Conservation (phyloP, 441 rosid species). For the Brassica balearica region DNA sequence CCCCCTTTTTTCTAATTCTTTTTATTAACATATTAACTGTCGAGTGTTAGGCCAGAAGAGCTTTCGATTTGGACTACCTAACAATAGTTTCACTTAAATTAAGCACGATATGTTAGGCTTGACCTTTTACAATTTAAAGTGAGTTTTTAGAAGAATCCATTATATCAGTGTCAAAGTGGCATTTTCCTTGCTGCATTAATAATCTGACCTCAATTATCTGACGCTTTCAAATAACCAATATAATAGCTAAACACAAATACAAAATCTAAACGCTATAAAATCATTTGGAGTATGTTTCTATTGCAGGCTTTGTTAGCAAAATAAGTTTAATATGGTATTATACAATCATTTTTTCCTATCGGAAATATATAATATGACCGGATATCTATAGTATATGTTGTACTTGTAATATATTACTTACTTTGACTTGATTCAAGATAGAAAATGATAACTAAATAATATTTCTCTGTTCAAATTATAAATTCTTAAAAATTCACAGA, state of each 20-base stretch:
- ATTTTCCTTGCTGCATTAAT: too few relatives aligned
- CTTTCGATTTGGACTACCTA: slow-evolving; percentile 38
- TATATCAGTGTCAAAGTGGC: too few relatives aligned
- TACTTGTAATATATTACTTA: neutral
- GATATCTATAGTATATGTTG: neutral
- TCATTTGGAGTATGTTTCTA: neutral
- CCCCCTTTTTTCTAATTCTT: too few relatives aligned
- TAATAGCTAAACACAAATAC: neutral
- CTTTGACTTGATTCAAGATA: neutral
- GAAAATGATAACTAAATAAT: neutral
- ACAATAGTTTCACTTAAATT: slow-evolving; percentile 39
- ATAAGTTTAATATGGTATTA: slow-evolving; percentile 7
- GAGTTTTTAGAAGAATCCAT: neutral
- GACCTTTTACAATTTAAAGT: slow-evolving; percentile 15
- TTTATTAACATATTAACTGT: too few relatives aligned
- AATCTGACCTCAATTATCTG: slow-evolving; percentile 19
- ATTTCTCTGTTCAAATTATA: neutral
- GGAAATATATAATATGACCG: neutral
- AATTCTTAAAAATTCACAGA: neutral
- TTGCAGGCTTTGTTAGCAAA: slow-evolving; percentile 1
- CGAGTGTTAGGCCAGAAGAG: slow-evolving; percentile 42
- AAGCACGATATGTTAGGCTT: slow-evolving; percentile 43
- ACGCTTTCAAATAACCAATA: slow-evolving; percentile 22
- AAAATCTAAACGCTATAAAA: slow-evolving; percentile 14
- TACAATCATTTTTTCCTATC: slow-evolving; percentile 23